A percentile compares a stretch with the other conserved stretches of the same genome.
Evolutionary conservation across 768 basidiomycete species (phyloP).

Genomic region (Mycena rebaudengoi): DNA sequence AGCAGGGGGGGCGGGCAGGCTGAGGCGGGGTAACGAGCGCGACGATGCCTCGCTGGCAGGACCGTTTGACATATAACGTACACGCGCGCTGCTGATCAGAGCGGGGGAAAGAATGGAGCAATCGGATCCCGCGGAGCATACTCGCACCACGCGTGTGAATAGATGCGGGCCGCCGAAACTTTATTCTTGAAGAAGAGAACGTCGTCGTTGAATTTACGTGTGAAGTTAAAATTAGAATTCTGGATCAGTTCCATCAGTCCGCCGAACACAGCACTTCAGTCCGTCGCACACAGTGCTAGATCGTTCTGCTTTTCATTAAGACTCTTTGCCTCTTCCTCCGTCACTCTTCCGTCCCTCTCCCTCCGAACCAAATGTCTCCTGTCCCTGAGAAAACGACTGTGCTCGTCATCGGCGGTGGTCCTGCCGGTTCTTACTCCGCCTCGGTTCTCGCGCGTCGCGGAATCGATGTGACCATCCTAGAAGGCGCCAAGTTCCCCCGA

Average conservation of each 20-base stretch:
- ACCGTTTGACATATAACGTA: too few relatives aligned
- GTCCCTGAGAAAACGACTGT: neutral
- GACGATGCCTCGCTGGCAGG: too few relatives aligned
- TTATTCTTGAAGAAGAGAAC: neutral
- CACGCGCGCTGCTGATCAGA: too few relatives aligned
- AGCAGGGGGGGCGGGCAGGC: too few relatives aligned
- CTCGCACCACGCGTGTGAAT: too few relatives aligned
- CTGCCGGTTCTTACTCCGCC: constrained; percentile 39
- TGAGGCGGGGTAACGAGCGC: too few relatives aligned
- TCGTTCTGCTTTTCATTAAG: neutral
- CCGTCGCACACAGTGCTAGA: neutral
- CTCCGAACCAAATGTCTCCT: neutral
- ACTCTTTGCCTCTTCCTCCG: neutral
- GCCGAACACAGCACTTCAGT: neutral
- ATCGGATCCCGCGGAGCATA: too few relatives aligned
- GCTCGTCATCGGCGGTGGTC: constrained; percentile 33
- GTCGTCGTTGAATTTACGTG: neutral
- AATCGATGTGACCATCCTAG: constrained; percentile 35
- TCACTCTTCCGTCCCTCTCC: neutral
- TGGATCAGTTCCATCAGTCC: neutral
- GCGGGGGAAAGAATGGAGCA: too few relatives aligned
- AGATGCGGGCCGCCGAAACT: too few relatives aligned
- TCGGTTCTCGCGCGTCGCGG: constrained; percentile 38
- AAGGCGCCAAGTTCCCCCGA: constrained; percentile 33
- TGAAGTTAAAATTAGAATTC: neutral